Evolutionary conservation across 2,329 filamentous ascomycete species (phyloP).

Genomic region (Aspergillus hortae): DNA sequence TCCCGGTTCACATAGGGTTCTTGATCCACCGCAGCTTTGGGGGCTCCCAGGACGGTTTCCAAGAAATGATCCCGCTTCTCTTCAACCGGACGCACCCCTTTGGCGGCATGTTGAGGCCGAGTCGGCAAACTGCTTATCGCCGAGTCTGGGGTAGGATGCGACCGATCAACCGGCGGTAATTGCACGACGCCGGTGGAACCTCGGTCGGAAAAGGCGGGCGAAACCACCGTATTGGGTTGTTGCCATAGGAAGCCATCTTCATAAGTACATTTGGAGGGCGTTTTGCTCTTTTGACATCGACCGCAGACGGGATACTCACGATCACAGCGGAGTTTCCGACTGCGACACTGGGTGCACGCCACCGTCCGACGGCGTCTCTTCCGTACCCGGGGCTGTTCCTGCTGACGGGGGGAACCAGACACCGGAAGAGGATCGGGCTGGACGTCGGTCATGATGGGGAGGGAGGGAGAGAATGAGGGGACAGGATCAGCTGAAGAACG

Average conservation of each 20-base stretch:
- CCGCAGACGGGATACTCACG: conserved; percentile 40
- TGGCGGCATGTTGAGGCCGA: conserved; percentile 20
- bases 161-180: conserved; percentile 20
- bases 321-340: conserved; percentile 42
- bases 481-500: background rate
- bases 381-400: conserved; percentile 25
- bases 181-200: conserved; percentile 17
- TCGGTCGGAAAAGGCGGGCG: conserved; percentile 23
- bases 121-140: conserved; percentile 24
- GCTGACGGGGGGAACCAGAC: conserved; percentile 6
- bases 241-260: conserved; percentile 40
- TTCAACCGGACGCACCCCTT: conserved; percentile 10
- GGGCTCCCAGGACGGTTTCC: conserved; percentile 33
- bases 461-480: too few relatives aligned
- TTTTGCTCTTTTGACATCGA: conserved; percentile 37
- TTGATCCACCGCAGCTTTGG: conserved; percentile 31
- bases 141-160: conserved; percentile 28
- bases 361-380: conserved; percentile 39
- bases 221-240: conserved; percentile 33
- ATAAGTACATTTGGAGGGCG: conserved; percentile 36
- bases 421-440: conserved; percentile 3
- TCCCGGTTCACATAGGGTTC: conserved; percentile 27
- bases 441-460: conserved; percentile 13
- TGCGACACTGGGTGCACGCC: conserved; percentile 41
- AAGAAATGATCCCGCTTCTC: conserved; percentile 30